Base-by-base conservation (phyloP, 1,284 basidiomycete species). In the Moesziomyces aphidis region DNA sequence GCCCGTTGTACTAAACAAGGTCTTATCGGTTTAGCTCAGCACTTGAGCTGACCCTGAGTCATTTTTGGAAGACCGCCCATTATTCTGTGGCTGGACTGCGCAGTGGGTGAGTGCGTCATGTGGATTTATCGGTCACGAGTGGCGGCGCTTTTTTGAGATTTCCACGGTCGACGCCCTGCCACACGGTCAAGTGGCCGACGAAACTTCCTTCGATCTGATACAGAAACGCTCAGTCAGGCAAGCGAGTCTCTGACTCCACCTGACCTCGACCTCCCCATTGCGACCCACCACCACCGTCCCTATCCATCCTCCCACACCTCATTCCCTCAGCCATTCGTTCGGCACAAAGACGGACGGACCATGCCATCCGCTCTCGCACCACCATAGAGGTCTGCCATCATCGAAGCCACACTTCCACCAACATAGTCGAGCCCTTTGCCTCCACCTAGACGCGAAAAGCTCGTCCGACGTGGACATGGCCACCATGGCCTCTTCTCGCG, bases 401-500 rank as follows among this genome's bases (percentile, higher is more conserved):
- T 36, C 4, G 26, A 24, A 61, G 58, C 39, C 21, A 23, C 23
- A 22, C 34, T 34, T 23, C 31, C 26, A 53, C 23, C 46, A 11
- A 13, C 11, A 34, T 34, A 10, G 10, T 13, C 31, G 49, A 46
- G 49, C 24, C 28, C 50, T 34, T 46, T 6, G 52, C 56, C 59
- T 58, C 59, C 65, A 61, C 51, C 50, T 58, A 31, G 10, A 8
- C 23, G 8, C 26, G 3, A 19, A 49, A 2, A 17, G 51, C n/a
- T 26, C 36, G 44, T 42, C 24, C 21, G 15, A 46, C 9, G 23
- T 47, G 15, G 23, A 3, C 22, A 36, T 28, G 34, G 28, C 17
- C 24, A 49, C 21, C 53, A 73, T 73, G 70, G 49, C 56, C 13
- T 28, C 50, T 10, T 47, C 17, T 42, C 39, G 39, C 39, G 15